A percentile compares a stretch with the other conserved stretches of the same genome.
Conservation (phyloP, 2,329 filamentous ascomycete genomes). For the Colletotrichum tropicale region DNA sequence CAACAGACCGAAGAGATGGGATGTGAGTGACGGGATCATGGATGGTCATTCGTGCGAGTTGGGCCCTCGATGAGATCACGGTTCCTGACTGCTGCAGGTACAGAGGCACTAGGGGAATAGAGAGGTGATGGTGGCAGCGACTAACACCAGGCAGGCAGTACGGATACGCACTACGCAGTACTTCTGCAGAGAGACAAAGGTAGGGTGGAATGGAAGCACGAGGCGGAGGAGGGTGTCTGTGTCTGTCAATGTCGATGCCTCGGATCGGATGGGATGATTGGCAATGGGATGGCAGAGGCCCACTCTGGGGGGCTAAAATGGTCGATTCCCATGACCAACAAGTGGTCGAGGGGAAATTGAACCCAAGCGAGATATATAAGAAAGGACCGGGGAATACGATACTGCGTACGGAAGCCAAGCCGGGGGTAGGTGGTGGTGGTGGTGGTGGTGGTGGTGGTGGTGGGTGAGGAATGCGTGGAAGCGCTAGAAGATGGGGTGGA, state of each 20-base stretch:
- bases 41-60: neutral
- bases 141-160: neutral
- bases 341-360: conserved; percentile 13
- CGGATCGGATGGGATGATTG: neutral
- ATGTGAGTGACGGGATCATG: neutral
- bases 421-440: neutral
- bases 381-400: conserved; percentile 11
- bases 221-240: neutral
- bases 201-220: neutral
- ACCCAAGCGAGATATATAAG: conserved; percentile 2
- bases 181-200: neutral
- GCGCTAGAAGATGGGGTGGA: neutral
- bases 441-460: neutral
- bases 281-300: neutral
- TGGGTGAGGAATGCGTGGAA: neutral
- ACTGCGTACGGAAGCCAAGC: neutral
- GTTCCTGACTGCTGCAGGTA: conserved; percentile 5
- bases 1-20: neutral
- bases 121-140: neutral
- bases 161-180: neutral
- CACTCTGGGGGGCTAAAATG: neutral
- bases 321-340: conserved; percentile 4
- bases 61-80: conserved; percentile 1
- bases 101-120: neutral
- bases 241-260: conserved; percentile 1